Evolutionary conservation across 2,329 filamentous ascomycete genomes (phyloP).

Genomic region (Alternaria arborescens): DNA sequence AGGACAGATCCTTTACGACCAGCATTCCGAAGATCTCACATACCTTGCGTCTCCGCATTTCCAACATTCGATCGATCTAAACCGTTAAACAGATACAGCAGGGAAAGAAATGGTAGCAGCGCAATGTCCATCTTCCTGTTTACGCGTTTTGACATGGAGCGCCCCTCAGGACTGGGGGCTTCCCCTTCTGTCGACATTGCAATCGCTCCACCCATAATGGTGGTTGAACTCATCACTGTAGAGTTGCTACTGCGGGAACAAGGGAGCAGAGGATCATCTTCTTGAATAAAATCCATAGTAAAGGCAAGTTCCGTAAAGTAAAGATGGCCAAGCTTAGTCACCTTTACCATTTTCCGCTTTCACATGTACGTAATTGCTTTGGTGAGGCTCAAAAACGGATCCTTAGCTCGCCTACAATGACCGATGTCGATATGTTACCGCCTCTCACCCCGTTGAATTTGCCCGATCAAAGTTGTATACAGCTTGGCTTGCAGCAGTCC

Average conservation of each 20-base stretch:
- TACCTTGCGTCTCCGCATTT: conserved; percentile 39
- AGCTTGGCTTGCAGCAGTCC: conserved; percentile 15
- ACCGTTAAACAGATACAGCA: conserved; percentile 36
- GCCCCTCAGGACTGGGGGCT: not conserved
- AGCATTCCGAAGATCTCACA: conserved; percentile 2
- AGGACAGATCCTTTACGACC: conserved; percentile 3
- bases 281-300: not conserved
- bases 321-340: not conserved
- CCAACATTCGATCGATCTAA: conserved; percentile 37
- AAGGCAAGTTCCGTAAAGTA: not conserved
- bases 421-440: conserved; percentile 1
- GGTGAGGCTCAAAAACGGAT: not conserved
- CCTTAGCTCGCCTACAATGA: not conserved
- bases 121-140: conserved; percentile 35
- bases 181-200: not conserved
- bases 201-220: not conserved
- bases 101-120: conserved; percentile 30
- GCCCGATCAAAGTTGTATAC: conserved; percentile 8
- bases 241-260: not conserved
- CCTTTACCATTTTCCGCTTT: not conserved
- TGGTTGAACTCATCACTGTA: not conserved
- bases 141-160: conserved; percentile 13
- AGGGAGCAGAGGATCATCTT: conserved; percentile 1
- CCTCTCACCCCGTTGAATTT: conserved; percentile 5
- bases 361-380: conserved; percentile 10